These are phyloP conservation scores for Canariomyces notabilis DNA, from an alignment of 2,329 filamentous ascomycete genomes.

Conservation along the genomic window DNA sequence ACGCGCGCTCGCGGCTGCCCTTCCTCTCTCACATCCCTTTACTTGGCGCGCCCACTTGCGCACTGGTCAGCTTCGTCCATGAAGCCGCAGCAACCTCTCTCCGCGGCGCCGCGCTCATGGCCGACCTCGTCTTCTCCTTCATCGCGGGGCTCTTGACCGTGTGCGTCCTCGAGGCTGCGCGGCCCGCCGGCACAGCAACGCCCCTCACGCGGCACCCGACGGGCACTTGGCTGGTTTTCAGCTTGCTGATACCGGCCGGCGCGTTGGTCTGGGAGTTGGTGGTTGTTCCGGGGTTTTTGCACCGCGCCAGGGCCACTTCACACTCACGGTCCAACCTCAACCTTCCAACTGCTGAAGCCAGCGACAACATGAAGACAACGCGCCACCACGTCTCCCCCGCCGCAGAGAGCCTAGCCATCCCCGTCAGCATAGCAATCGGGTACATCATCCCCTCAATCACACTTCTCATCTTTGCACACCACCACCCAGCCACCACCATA, in stretches of 20 bases:
- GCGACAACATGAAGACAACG: no score
- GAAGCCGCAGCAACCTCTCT: constrained; percentile 36
- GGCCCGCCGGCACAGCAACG: constrained; percentile 34
- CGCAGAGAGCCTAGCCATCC: constrained; percentile 55
- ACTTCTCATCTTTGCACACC: constrained; percentile 40
- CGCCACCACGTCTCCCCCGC: constrained; percentile 37
- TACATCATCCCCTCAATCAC: constrained; percentile 42
- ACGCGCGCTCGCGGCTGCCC: constrained; percentile 42
- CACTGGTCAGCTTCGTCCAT: constrained; percentile 46
- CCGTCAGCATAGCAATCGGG: constrained; percentile 43
- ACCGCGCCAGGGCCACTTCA: constrained; percentile 36
- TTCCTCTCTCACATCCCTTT: constrained; percentile 40
- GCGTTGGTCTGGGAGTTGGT: constrained; percentile 49
- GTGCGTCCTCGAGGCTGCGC: constrained; percentile 45
- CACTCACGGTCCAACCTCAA: constrained; percentile 22
- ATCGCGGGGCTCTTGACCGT: constrained; percentile 45
- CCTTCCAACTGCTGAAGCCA: no score
- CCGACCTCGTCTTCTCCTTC: constrained; percentile 40
- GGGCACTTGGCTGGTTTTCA: constrained; percentile 42
- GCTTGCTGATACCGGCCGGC: constrained; percentile 44
- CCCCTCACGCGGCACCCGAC: constrained; percentile 33
- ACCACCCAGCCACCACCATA: constrained; percentile 35
- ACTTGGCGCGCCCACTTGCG: constrained; percentile 44
- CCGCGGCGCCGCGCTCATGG: constrained; percentile 39
- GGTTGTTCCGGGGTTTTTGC: constrained; percentile 46